These are phyloP conservation scores for Limnomonas spitsbergensis DNA, from an alignment of 139 green algal genomes.

Conservation along the genomic window DNA sequence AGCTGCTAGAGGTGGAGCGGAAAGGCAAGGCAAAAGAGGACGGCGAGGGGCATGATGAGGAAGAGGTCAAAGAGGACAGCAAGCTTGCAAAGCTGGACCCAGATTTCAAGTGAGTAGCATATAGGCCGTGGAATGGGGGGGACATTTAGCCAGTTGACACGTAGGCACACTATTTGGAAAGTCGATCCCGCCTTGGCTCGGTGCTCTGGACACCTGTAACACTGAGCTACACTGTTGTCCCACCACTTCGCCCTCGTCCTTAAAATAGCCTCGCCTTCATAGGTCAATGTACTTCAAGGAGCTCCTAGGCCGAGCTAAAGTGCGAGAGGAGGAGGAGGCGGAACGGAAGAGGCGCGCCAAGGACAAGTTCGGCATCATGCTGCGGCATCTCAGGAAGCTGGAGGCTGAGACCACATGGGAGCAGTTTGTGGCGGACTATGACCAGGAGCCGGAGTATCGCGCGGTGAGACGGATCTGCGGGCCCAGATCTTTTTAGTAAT, in stretches of 20 bases:
- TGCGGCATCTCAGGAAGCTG: conserved; percentile 28
- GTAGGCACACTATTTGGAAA: too few relatives aligned
- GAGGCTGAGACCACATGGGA: conserved; percentile 40
- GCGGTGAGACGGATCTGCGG: conserved; percentile 27
- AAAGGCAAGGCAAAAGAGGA: background rate
- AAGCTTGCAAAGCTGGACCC: background rate
- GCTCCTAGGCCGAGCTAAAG: conserved; percentile 16
- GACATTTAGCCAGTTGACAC: too few relatives aligned
- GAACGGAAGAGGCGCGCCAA: conserved; percentile 12
- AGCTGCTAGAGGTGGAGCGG: background rate
- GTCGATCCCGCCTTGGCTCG: too few relatives aligned
- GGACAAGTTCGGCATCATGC: conserved; percentile 43
- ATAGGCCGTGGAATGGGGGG: too few relatives aligned
- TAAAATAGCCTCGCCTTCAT: too few relatives aligned
- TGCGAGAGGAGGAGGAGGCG: conserved; percentile 7
- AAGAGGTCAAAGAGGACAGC: background rate
- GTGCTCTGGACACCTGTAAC: too few relatives aligned
- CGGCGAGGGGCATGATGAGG: background rate
- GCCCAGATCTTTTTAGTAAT: too few relatives aligned
- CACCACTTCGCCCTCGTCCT: too few relatives aligned
- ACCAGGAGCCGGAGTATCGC: conserved; percentile 39
- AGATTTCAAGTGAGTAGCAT: background rate
- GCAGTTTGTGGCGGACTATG: conserved; percentile 27
- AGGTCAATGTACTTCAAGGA: conserved; percentile 37
- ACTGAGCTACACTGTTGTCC: too few relatives aligned